A percentile compares a stretch with the other conserved stretches of the same genome.
Evolutionary conservation across 257 asterid genomes (phyloP).

Genomic region (Penstemon eatonii): DNA sequence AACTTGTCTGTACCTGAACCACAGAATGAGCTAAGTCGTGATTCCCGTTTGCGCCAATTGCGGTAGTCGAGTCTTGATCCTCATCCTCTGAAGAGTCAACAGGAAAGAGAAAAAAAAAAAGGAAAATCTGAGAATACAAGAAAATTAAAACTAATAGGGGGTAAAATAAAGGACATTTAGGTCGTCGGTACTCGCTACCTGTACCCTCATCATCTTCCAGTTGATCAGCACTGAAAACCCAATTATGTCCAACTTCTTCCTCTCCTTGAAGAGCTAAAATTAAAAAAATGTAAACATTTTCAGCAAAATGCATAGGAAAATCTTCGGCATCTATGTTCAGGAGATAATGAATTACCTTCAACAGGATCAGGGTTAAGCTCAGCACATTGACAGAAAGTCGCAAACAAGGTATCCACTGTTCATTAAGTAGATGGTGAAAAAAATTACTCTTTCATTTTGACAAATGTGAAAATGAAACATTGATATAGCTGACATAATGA

Average conservation of each 20-base stretch:
- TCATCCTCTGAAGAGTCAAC: slow-evolving; percentile 42
- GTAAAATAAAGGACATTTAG: background rate
- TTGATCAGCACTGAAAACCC: slow-evolving; percentile 87
- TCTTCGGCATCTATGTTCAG: background rate
- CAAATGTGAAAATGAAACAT: background rate
- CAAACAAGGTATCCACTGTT: slow-evolving; percentile 79
- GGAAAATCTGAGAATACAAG: too few species aligned
- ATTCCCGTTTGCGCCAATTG: slow-evolving; percentile 83
- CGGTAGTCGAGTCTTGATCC: slow-evolving; percentile 52
- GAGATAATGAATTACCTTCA: slow-evolving; percentile 46
- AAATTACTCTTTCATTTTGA: slow-evolving; percentile 4
- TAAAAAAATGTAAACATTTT: slow-evolving; percentile 12
- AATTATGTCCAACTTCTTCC: slow-evolving; percentile 67
- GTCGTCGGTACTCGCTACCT: slow-evolving; percentile 28
- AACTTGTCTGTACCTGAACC: slow-evolving; percentile 52
- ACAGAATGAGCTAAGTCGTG: slow-evolving; percentile 68
- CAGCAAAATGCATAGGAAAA: background rate
- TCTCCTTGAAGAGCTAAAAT: slow-evolving; percentile 34
- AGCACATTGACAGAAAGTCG: slow-evolving; percentile 89
- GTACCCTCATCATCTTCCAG: slow-evolving; percentile 41
- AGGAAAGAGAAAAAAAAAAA: too few species aligned
- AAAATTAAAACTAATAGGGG: too few species aligned
- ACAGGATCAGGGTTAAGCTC: slow-evolving; percentile 91
- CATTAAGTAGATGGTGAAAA: slow-evolving; percentile 15
- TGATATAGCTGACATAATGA: slow-evolving; percentile 1